Evolutionary conservation across 202 grass and related monocot species (phyloP).

Genomic region (Zizania palustris): DNA sequence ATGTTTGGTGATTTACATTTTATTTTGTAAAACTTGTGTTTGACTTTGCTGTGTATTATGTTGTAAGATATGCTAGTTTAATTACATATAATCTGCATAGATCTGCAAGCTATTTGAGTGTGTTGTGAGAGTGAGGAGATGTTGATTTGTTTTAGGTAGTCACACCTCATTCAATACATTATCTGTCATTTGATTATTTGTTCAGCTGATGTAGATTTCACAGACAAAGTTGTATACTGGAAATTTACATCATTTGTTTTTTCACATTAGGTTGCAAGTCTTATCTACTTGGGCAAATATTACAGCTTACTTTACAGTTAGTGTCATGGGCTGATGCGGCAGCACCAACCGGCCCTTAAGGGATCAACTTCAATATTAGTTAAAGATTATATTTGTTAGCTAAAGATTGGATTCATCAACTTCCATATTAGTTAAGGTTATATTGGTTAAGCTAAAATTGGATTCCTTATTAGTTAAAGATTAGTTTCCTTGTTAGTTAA

Average conservation of each 20-base stretch:
- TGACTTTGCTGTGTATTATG: not conserved
- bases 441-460: too few relatives aligned
- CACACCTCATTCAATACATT: not conserved
- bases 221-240: not conserved
- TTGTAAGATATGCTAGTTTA: slow-evolving; percentile 2
- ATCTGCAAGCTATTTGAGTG: slow-evolving; percentile 14
- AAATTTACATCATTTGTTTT: not conserved
- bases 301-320: not conserved
- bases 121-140: not conserved
- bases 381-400: too few relatives aligned
- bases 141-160: slow-evolving; percentile 2
- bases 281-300: not conserved
- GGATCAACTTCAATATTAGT: too few relatives aligned
- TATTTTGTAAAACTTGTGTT: not conserved
- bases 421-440: too few relatives aligned
- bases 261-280: not conserved
- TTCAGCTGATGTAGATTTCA: not conserved
- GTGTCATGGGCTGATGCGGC: too few relatives aligned
- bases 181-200: slow-evolving; percentile 15
- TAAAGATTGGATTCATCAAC: too few relatives aligned
- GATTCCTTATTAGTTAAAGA: too few relatives aligned
- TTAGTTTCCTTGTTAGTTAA: too few relatives aligned
- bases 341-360: too few relatives aligned
- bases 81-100: not conserved
- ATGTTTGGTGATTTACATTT: not conserved